Evolutionary conservation across 176 grass and related monocot genomes (phyloP).

Genomic region (Calamus simplicifolius): DNA sequence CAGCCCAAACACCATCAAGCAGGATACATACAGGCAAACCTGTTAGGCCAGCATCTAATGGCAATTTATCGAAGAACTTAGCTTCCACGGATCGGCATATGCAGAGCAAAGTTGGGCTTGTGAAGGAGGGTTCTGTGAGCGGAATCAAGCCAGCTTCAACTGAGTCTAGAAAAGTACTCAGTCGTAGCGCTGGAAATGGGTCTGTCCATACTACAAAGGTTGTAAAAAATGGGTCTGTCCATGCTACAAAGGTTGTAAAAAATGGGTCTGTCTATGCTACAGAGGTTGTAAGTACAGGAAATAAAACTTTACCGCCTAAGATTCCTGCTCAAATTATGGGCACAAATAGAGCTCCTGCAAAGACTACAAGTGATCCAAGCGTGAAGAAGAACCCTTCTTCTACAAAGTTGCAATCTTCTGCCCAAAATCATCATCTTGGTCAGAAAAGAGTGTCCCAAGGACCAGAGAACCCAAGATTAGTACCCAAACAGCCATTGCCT

Average conservation of each 20-base stretch:
- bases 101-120: conserved; percentile 21
- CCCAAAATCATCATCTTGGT: conserved; percentile 21
- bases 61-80: conserved; percentile 30
- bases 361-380: conserved; percentile 21
- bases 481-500: conserved; percentile 16
- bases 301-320: conserved; percentile 7
- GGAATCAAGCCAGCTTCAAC: conserved; percentile 16
- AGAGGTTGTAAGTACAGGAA: neutral
- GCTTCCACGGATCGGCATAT: conserved; percentile 19
- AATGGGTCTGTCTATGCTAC: conserved; percentile 4
- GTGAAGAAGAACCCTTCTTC: conserved; percentile 22
- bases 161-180: conserved; percentile 16
- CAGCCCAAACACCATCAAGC: conserved; percentile 2
- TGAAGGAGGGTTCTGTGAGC: conserved; percentile 4
- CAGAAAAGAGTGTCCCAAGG: conserved; percentile 25
- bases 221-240: conserved; percentile 7
- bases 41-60: conserved; percentile 8
- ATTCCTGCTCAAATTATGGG: conserved; percentile 5
- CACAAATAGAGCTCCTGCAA: conserved; percentile 2
- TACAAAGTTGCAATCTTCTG: conserved; percentile 19
- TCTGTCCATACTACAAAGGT: neutral
- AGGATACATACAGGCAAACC: conserved; percentile 4
- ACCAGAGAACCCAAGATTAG: conserved; percentile 13
- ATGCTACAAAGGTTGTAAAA: neutral
- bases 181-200: conserved; percentile 6